Base-by-base conservation (phyloP, 352 stramenopile species). In the Phytophthora sp. region DNA sequence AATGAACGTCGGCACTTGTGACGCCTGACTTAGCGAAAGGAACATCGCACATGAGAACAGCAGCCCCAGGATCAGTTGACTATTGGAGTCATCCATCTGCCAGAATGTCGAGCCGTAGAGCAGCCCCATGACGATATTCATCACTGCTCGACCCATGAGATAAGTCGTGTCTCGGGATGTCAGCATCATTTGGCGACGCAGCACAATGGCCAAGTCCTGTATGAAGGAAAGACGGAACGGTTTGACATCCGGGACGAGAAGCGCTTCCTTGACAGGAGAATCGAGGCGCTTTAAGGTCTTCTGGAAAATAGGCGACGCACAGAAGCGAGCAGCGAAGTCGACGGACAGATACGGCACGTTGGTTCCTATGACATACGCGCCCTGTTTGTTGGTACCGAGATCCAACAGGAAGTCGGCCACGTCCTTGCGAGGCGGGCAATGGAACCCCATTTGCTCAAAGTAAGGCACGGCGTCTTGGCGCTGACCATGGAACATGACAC, bases 1-100 rank as follows among this genome's bases (percentile, higher is more conserved):
- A 60, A 97, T 89, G 52, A 95, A 91, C 27, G 79, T 84, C n/a
- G 88, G 72, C 15, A 98, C 69, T 55, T 94, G 82, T 1, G 89
- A 70, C 26, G 92, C 90, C 27, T 88, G 80, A 24, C 87, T 85
- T 54, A 98, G 60, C 2, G 82, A 86, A 2, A 95, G 69, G 63
- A 95, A 97, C 63, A 98, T 90, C 30, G 89, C 77, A 39, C 72
- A 82, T 23, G 91, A 89, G 66, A 97, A 98, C 1, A 98, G 68
- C 36, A 97, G 71, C 60, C 93, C 90, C 26, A 97, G 65, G 12
- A 93, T 71, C 15, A 88, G 54, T 56, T 87, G 74, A 30, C 66
- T 66, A 56, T 82, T 80, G 7, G 70, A 63, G 50, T 80, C 71
- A 23, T 81, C 67, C 50, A 90, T 69, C 24, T 90, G 70, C 73